These are phyloP conservation scores for Wickerhamomyces alni DNA, from an alignment of 805 yeast genomes.

Conservation along the genomic window DNA sequence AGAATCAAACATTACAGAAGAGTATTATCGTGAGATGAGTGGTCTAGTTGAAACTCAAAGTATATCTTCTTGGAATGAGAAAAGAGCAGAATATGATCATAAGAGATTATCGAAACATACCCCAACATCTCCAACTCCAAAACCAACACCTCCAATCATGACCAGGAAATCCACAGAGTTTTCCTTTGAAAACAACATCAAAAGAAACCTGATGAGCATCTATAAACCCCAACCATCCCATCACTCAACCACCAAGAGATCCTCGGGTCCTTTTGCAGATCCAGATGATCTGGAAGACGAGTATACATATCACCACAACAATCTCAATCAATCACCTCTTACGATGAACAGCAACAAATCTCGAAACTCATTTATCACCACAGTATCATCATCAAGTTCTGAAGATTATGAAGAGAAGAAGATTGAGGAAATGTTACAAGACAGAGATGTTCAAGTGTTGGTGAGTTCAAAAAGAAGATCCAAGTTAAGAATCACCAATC, in stretches of 20 bases:
- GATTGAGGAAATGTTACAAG: conserved; percentile 37
- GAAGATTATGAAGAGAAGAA: conserved; percentile 21
- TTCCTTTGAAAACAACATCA: conserved; percentile 7
- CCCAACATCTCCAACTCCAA: not conserved
- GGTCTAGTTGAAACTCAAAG: conserved; percentile 17
- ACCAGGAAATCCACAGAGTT: conserved; percentile 5
- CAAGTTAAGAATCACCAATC: conserved; percentile 55
- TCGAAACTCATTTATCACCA: conserved; percentile 5
- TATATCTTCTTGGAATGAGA: conserved; percentile 20
- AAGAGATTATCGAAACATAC: not conserved
- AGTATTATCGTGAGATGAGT: conserved; percentile 16
- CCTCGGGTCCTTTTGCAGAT: conserved; percentile 15
- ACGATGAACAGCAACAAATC: conserved; percentile 9
- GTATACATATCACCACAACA: conserved; percentile 1
- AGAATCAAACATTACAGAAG: conserved; percentile 9
- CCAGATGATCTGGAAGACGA: conserved; percentile 21
- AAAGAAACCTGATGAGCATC: conserved; percentile 3
- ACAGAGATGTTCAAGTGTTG: conserved; percentile 64
- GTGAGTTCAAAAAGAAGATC: conserved; percentile 63
- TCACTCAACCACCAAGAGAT: not conserved
- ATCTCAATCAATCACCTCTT: conserved; percentile 10
- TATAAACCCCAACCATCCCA: conserved; percentile 1
- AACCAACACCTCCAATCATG: not conserved
- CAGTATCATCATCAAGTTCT: not conserved
- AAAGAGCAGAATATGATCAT: conserved; percentile 17